phyloP scores from a whole-genome alignment of 2,329 filamentous ascomycete species.

The Decorospora gaudefroyi region DNA sequence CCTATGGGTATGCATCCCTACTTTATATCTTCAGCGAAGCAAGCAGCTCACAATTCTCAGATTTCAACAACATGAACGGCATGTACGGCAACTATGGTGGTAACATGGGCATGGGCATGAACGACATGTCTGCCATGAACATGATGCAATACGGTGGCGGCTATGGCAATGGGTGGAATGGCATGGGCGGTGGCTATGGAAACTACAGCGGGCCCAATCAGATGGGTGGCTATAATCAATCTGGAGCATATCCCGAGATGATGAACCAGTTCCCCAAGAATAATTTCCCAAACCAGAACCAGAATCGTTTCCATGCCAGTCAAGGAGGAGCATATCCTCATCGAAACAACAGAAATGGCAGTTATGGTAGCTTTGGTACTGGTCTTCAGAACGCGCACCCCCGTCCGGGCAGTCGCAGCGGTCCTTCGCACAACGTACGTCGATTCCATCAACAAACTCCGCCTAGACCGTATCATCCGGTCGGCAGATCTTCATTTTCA shows the following conservation, averaged over 20 bases:
- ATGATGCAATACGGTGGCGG: constrained; percentile 74
- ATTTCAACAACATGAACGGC: constrained; percentile 63
- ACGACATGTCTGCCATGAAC: constrained; percentile 66
- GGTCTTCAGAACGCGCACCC: constrained; percentile 31
- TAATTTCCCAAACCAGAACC: constrained; percentile 67
- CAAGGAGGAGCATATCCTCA: constrained; percentile 59
- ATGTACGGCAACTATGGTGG: constrained; percentile 79
- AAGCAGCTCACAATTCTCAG: constrained; percentile 26
- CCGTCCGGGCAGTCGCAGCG: constrained; percentile 40
- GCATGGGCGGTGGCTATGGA: constrained; percentile 72
- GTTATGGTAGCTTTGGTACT: constrained; percentile 44
- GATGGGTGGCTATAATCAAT: constrained; percentile 59
- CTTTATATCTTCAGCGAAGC: constrained; percentile 12
- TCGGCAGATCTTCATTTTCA: constrained; percentile 13
- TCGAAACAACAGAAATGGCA: constrained; percentile 50
- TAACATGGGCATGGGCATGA: constrained; percentile 74
- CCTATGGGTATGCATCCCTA: constrained; percentile 71
- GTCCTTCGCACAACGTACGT: constrained; percentile 43
- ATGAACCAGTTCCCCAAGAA: constrained; percentile 63
- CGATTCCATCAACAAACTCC: constrained; percentile 29
- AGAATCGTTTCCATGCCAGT: constrained; percentile 77
- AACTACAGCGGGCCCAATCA: constrained; percentile 55
- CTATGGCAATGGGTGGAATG: constrained; percentile 69
- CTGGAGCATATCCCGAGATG: constrained; percentile 54
- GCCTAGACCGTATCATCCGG: constrained; percentile 15